Base-by-base conservation (phyloP, 441 rosid genomes). In the Adansonia gregorii region DNA sequence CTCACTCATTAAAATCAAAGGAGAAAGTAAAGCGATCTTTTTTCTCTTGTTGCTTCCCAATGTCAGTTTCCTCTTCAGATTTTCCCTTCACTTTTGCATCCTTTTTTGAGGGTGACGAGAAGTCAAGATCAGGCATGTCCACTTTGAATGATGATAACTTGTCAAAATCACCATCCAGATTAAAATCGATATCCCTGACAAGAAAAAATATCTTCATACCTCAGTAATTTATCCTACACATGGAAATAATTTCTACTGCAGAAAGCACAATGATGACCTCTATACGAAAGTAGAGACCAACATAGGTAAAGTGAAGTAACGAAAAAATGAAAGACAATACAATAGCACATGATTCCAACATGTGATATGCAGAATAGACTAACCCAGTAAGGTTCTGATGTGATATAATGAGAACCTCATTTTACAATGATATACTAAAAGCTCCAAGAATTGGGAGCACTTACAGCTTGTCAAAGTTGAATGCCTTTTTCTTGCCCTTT, bases 61-160 rank as follows among this genome's bases (percentile, higher is more conserved):
- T 80, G 19, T 86, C 67, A 69, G 83, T 74, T 79, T 87, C 92
- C 73, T 86, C 91, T 68, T 87, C 86, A 82, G 87, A 78, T 79
- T 77, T 85, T 52, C 83, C 92, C 84, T 89, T 93, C 56, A 81
- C 31, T 78, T 89, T 89, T 77, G 89, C 75, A 80, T 82, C 69
- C 75, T 84, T 85, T 77, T 84, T 84, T 56, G 90, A 74, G 71
- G 94, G 85, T 79, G 86, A 76, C 67, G 94, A 85, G 86, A 94
- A 91, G 83, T 92, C 97, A 87, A 94, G 88, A 77, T 91, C 98
- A 78, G 97, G 84, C 92, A 90, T 88, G 82, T 94, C 93, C 80
- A 89, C 76, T 83, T 92, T 93, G 86, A 93, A 90, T 45, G 98
- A 90, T 79, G 97, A 79, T 58, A 91, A 70, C 86, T 94, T 90